Conservation (phyloP, 129 eudicot genomes). For the Heracleum sosnowskyi region DNA sequence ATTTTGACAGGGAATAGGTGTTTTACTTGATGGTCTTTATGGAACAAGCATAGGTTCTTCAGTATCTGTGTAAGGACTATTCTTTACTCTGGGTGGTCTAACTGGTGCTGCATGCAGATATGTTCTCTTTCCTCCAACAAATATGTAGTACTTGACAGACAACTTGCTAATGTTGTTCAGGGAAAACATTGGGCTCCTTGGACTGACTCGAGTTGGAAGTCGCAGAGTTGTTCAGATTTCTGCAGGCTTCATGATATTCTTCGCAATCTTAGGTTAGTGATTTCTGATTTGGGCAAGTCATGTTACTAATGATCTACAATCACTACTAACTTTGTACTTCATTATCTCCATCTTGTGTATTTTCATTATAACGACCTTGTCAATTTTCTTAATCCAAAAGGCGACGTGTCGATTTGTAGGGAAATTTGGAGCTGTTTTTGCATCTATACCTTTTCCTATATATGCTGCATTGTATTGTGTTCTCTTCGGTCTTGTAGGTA, state of each 20-base stretch:
- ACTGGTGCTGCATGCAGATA: neutral
- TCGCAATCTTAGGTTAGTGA: conserved; percentile 47
- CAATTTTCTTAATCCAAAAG: neutral
- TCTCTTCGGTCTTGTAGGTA: conserved; percentile 97
- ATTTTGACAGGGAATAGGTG: conserved; percentile 77
- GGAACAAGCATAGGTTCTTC: conserved; percentile 92
- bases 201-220: conserved; percentile 67
- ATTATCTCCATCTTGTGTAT: neutral
- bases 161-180: conserved; percentile 26
- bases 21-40: conserved; percentile 85
- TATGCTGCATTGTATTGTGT: conserved; percentile 88
- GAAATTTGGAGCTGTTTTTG: conserved; percentile 98
- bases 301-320: neutral
- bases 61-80: conserved; percentile 78
- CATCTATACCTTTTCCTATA: conserved; percentile 93
- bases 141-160: neutral
- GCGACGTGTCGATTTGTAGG: conserved; percentile 39
- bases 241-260: conserved; percentile 68
- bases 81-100: neutral
- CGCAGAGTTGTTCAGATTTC: conserved; percentile 70
- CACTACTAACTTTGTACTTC: neutral
- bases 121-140: neutral
- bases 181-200: conserved; percentile 66
- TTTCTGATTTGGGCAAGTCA: neutral
- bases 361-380: neutral